Evolutionary conservation across 345 rosid species (phyloP).

Genomic region (Ricinus communis): DNA sequence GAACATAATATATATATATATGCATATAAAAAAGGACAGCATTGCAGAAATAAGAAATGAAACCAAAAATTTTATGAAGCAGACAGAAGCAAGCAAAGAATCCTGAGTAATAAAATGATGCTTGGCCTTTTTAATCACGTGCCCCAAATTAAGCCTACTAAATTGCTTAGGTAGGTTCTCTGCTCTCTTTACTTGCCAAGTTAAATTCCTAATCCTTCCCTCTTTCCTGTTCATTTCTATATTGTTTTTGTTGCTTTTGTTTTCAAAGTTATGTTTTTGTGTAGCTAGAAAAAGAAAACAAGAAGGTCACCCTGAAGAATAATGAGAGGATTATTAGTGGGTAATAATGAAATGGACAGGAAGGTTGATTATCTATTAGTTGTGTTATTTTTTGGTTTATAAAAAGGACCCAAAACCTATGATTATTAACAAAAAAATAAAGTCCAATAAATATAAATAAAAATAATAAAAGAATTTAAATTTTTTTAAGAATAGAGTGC

Average conservation of each 20-base stretch:
- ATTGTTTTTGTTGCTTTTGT: no score
- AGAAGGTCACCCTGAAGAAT: no score
- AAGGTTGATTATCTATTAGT: not conserved
- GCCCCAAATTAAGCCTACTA: not conserved
- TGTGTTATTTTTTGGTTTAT: no score
- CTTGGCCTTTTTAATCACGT: not conserved
- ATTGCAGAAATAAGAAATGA: not conserved
- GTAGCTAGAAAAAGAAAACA: no score
- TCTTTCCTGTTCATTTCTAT: no score
- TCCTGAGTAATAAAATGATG: not conserved
- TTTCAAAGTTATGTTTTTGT: no score
- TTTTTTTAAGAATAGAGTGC: no score
- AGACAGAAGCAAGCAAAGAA: slow-evolving; percentile 11
- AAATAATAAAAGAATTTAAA: no score
- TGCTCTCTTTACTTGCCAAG: not conserved
- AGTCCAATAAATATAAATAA: no score
- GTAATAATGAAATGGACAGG: not conserved
- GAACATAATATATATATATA: not conserved
- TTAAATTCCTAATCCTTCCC: not conserved
- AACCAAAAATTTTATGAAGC: slow-evolving; percentile 8
- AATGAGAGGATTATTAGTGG: no score
- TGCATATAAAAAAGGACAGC: not conserved
- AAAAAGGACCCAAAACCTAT: not conserved
- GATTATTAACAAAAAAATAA: no score
- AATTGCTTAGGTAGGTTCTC: not conserved